Evolutionary conservation across 2,329 filamentous ascomycete genomes (phyloP).

Genomic region (Fusarium heterosporum): DNA sequence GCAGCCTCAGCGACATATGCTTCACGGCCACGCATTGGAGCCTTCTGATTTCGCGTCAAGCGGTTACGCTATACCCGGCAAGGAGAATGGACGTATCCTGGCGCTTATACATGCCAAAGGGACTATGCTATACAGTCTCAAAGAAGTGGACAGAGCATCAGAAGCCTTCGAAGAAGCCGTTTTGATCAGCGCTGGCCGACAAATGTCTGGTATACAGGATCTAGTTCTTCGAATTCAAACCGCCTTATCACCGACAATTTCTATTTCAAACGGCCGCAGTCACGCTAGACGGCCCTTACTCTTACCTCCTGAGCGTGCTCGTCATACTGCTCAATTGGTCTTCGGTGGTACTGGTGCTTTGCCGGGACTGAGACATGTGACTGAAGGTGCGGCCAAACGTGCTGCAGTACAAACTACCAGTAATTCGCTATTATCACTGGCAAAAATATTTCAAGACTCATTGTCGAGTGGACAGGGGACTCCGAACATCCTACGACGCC

Average conservation of each 20-base stretch:
- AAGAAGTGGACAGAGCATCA: slow-evolving; percentile 83
- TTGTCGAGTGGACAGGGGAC: slow-evolving; percentile 79
- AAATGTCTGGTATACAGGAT: slow-evolving; percentile 76
- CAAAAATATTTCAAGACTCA: slow-evolving; percentile 97
- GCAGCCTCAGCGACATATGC: slow-evolving; percentile 40
- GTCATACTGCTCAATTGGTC: slow-evolving; percentile 83
- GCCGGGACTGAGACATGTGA: slow-evolving; percentile 78
- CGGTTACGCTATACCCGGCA: slow-evolving; percentile 85
- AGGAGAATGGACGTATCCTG: slow-evolving; percentile 91
- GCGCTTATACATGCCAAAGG: slow-evolving; percentile 97
- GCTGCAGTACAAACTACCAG: slow-evolving; percentile 93
- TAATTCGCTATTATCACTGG: slow-evolving; percentile 92
- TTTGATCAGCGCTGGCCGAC: slow-evolving; percentile 82
- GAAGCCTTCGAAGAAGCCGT: slow-evolving; percentile 95
- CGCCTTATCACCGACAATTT: slow-evolving; percentile 65
- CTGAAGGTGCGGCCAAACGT: slow-evolving; percentile 76
- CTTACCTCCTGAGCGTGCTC: slow-evolving; percentile 83
- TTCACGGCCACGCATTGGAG: slow-evolving; percentile 37
- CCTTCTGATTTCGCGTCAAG: slow-evolving; percentile 51
- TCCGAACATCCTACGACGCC: slow-evolving; percentile 67
- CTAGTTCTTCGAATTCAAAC: slow-evolving; percentile 83
- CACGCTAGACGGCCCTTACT: slow-evolving; percentile 69
- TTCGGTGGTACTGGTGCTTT: slow-evolving; percentile 81
- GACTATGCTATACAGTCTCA: slow-evolving; percentile 95
- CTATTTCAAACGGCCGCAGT: slow-evolving; percentile 21